Evolutionary conservation across 352 stramenopile genomes (phyloP).

Genomic region (Aphanomyces euteiches): DNA sequence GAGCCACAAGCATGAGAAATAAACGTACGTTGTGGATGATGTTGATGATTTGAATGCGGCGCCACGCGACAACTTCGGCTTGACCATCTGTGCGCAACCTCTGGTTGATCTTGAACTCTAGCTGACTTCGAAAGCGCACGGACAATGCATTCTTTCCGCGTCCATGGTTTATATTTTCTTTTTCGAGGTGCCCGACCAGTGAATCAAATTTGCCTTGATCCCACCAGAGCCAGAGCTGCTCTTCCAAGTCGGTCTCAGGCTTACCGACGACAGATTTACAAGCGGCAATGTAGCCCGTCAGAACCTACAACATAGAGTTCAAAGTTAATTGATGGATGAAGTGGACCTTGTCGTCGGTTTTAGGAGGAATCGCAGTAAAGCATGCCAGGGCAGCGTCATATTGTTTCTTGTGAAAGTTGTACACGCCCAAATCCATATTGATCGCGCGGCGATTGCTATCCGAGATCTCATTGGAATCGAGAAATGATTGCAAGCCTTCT

Average conservation of each 20-base stretch:
- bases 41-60: conserved; percentile 1
- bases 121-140: conserved; percentile 11
- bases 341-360: neutral
- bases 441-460: neutral
- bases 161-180: neutral
- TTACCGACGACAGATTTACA: conserved; percentile 19
- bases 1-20: no score
- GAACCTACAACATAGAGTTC: neutral
- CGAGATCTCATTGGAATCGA: neutral
- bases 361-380: neutral
- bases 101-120: conserved; percentile 8
- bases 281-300: conserved; percentile 18
- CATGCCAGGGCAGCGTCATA: neutral
- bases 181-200: neutral
- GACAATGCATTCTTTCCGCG: neutral
- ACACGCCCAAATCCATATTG: conserved; percentile 21
- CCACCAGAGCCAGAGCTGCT: conserved; percentile 7
- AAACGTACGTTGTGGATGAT: neutral
- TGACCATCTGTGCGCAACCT: neutral
- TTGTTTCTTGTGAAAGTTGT: conserved; percentile 27
- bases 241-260: neutral
- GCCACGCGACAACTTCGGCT: neutral
- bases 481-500: neutral
- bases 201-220: neutral
- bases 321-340: neutral